Evolutionary conservation across 768 basidiomycete species (phyloP), one percentile per base, ranked within the genome.

Genomic region (Glaciozyma martinii): DNA sequence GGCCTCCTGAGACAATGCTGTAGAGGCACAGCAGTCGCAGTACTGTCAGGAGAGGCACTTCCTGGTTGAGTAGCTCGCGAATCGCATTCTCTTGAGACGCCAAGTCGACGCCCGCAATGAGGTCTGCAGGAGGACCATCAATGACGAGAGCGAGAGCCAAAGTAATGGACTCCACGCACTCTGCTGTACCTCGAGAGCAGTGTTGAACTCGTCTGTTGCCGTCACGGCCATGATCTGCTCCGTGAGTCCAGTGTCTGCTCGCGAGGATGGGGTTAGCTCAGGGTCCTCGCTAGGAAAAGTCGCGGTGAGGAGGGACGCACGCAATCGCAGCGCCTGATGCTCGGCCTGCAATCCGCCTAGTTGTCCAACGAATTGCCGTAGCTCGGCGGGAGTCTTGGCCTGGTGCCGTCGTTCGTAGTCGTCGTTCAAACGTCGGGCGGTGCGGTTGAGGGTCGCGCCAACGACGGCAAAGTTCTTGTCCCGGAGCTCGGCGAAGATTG

Each of bases 301-400:
- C 37, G 25, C 5, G 29, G 25, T 15, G 56, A n/a, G 44, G 16
- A 9, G 5, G 2, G 42, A 80, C 90, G 76, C 74, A 98, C 94
- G 94, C 58, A 98, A 80, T 67, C 88, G 80, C 66, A 98, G 76
- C 54, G 89, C 84, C 74, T 92, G 88, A 71, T 95, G 91, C 73
- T 99, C 94, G 23, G 83, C 84, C 77, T 97, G 90, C 67, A 98
- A 78, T 3, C 91, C 90, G 27, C 92, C 90, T 3, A 99, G 80
- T 74, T 89, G 92, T 18, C 93, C 92, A 25, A 99, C 95, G 77
- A 99, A 97, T 74, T 92, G 90, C 63, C 87, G 83, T 72, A 99
- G 79, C 76, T 99, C 90, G 16, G 87, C 84, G 23, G 93, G 87
- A 18, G 90, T 93, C 77, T 91, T 90, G 23, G 91, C 84, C 77